Percentiles rank a stretch among this genome's conserved stretches.
These are phyloP conservation scores for Colletotrichum sp. DNA, from an alignment of 2,329 filamentous ascomycete species.

Conservation along the genomic window DNA sequence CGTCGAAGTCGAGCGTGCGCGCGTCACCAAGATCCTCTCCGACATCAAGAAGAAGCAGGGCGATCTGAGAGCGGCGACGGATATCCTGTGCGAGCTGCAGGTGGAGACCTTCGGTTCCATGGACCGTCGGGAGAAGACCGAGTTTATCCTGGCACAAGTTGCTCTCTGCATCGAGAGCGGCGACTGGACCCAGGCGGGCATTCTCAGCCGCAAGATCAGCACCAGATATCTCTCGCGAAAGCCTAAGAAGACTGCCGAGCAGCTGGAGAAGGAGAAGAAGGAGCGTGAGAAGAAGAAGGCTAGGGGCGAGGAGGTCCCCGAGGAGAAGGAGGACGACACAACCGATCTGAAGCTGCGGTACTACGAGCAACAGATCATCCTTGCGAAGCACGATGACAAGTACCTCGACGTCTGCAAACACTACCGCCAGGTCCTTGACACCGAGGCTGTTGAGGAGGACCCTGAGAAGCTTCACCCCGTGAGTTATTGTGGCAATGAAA, in stretches of 20 bases:
- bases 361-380: slow-evolving; percentile 95
- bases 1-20: slow-evolving; percentile 96
- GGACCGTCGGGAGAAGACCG: slow-evolving; percentile 96
- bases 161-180: slow-evolving; percentile 91
- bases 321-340: slow-evolving; percentile 84
- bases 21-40: slow-evolving; percentile 92
- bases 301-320: slow-evolving; percentile 77
- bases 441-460: slow-evolving; percentile 92
- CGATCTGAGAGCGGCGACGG: slow-evolving; percentile 86
- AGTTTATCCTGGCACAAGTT: slow-evolving; percentile 97
- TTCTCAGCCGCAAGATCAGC: slow-evolving; percentile 96
- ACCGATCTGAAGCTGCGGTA: slow-evolving; percentile 95
- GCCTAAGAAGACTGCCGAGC: slow-evolving; percentile 87
- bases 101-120: slow-evolving; percentile 99
- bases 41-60: slow-evolving; percentile 98
- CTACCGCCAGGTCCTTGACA: slow-evolving; percentile 95
- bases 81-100: slow-evolving; percentile 95
- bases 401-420: slow-evolving; percentile 98
- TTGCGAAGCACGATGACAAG: slow-evolving; percentile 96
- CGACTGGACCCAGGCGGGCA: slow-evolving; percentile 95
- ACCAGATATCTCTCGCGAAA: slow-evolving; percentile 89
- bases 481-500: slow-evolving; percentile 39
- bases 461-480: slow-evolving; percentile 84
- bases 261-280: slow-evolving; percentile 90
- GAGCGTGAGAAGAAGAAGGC: slow-evolving; percentile 86